Conservation (phyloP, 1,284 basidiomycete genomes). For the Moesziomyces globuligerus region DNA sequence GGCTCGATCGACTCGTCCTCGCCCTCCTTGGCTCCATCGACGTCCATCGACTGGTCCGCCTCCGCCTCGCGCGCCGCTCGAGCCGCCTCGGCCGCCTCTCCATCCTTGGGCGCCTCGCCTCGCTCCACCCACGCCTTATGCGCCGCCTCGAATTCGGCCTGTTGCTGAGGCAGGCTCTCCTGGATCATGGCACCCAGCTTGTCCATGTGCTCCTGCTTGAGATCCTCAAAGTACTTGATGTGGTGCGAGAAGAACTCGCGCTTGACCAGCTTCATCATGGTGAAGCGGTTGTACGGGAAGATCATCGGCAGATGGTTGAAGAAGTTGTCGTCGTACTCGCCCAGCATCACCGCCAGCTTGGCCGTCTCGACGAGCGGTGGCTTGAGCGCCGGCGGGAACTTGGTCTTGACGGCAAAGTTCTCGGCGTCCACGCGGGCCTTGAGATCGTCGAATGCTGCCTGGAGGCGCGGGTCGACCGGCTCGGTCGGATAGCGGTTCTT, state of each 20-base stretch:
- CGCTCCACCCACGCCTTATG: slow-evolving; percentile 45
- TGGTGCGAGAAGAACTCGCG: slow-evolving; percentile 63
- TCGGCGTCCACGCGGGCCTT: slow-evolving; percentile 72
- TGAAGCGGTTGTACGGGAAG: slow-evolving; percentile 91
- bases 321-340: slow-evolving; percentile 90
- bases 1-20: slow-evolving; percentile 50
- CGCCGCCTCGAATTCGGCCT: slow-evolving; percentile 54
- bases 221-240: slow-evolving; percentile 52
- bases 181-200: slow-evolving; percentile 46
- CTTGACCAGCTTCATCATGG: slow-evolving; percentile 67
- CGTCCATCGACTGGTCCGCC: slow-evolving; percentile 26
- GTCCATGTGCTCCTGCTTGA: slow-evolving; percentile 61
- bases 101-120: slow-evolving; percentile 41
- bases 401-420: slow-evolving; percentile 73
- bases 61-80: background rate
- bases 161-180: slow-evolving; percentile 50
- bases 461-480: slow-evolving; percentile 75
- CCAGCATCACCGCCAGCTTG: slow-evolving; percentile 80
- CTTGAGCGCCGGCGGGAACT: slow-evolving; percentile 85
- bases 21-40: slow-evolving; percentile 24
- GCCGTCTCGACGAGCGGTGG: slow-evolving; percentile 78
- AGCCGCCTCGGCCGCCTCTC: slow-evolving; percentile 9
- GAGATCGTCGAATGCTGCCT: slow-evolving; percentile 74
- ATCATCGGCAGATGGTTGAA: slow-evolving; percentile 85
- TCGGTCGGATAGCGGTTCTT: slow-evolving; percentile 54